Conservation (phyloP, 2,329 filamentous ascomycete genomes). For the Talaromyces pinophilus region DNA sequence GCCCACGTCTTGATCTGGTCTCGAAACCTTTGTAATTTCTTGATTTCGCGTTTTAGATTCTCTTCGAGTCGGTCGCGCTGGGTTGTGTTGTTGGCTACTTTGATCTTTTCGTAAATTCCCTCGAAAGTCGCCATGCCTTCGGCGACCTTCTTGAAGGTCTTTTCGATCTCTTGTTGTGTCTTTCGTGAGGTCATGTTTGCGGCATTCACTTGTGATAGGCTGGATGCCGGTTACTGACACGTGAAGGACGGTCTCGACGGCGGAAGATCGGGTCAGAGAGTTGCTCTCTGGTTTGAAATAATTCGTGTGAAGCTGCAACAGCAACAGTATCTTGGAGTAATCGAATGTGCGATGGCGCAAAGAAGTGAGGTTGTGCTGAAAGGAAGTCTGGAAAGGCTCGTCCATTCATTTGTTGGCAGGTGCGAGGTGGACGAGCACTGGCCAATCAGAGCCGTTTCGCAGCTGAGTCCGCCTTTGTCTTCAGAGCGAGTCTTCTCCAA, state of each 20-base stretch:
- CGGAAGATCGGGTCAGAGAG: neutral
- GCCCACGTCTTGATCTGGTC: slow-evolving; percentile 99
- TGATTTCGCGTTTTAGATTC: slow-evolving; percentile 98
- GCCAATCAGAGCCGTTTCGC: slow-evolving; percentile 5
- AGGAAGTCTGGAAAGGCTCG: slow-evolving; percentile 13
- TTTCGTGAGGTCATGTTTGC: slow-evolving; percentile 86
- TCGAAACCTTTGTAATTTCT: slow-evolving; percentile 95
- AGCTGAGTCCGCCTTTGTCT: neutral
- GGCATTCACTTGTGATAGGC: slow-evolving; percentile 27
- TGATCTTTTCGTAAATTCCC: slow-evolving; percentile 95
- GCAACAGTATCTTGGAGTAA: neutral
- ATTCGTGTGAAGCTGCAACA: neutral
- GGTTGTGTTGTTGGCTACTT: slow-evolving; percentile 84
- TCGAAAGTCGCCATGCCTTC: slow-evolving; percentile 94
- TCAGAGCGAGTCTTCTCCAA: neutral
- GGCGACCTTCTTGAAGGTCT: slow-evolving; percentile 97
- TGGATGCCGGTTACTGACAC: neutral
- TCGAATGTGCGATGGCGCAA: slow-evolving; percentile 19
- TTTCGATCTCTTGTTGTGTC: slow-evolving; percentile 96
- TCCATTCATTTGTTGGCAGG: slow-evolving; percentile 15
- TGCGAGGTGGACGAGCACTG: neutral
- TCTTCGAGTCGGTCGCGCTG: slow-evolving; percentile 99
- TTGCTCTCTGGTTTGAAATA: neutral
- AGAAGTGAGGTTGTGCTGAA: slow-evolving; percentile 15
- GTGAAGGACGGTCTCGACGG: slow-evolving; percentile 4